A percentile compares a stretch with the other conserved stretches of the same genome.
These are phyloP conservation scores for Fusarium mundagurra DNA, from an alignment of 2,329 filamentous ascomycete species.

Conservation along the genomic window DNA sequence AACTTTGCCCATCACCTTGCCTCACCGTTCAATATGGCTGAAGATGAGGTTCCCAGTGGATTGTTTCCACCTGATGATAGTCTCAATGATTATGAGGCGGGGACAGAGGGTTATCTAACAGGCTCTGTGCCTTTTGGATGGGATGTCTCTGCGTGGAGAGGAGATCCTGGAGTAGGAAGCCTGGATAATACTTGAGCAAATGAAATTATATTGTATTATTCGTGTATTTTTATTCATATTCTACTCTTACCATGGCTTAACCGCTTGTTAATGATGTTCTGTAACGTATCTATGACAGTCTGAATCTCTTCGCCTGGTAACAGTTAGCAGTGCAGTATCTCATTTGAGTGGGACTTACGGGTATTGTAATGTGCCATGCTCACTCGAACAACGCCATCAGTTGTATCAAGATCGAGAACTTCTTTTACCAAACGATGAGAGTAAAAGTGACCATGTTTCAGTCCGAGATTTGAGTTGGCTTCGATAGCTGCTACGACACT, in stretches of 20 bases:
- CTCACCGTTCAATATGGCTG: not conserved
- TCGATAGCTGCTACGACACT: conserved; percentile 72
- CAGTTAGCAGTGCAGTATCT: not conserved
- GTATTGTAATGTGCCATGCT: conserved; percentile 81
- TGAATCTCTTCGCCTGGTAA: not conserved
- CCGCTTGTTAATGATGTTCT: not conserved
- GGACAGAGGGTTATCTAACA: not conserved
- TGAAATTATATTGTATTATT: fast-evolving
- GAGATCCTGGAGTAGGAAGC: not conserved
- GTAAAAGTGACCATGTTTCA: conserved; percentile 76
- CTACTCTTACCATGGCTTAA: fast-evolving
- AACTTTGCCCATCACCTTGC: not conserved
- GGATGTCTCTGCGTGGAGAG: not conserved
- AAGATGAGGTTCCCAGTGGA: not conserved
- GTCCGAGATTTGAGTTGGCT: conserved; percentile 65
- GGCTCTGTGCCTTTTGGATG: not conserved
- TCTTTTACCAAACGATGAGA: conserved; percentile 70
- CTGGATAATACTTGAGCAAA: fast-evolving
- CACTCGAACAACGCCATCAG: conserved; percentile 72
- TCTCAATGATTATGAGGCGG: fast-evolving
- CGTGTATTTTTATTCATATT: fast-evolving
- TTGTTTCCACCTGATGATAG: not conserved
- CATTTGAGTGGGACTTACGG: conserved; percentile 51
- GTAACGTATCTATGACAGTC: not conserved
- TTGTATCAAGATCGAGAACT: conserved; percentile 64